A percentile compares a stretch with the other conserved stretches of the same genome.
Evolutionary conservation across 1,284 basidiomycete species (phyloP).

Genomic region (Xerocomus minutiporus): DNA sequence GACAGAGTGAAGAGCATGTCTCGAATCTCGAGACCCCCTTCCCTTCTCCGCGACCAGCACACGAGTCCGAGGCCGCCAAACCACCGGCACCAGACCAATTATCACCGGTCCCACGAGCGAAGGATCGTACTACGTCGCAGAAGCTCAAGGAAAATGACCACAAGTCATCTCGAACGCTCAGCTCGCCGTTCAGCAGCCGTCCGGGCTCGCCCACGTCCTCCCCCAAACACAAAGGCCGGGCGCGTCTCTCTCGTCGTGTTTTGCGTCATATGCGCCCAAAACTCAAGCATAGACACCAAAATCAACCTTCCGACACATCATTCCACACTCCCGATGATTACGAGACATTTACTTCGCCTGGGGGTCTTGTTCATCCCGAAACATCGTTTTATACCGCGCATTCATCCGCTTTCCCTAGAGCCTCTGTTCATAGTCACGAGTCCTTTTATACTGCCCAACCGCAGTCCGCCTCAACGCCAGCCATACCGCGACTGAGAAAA

Average conservation of each 20-base stretch:
- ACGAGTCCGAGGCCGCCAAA: constrained; percentile 2
- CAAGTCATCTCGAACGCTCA: constrained; percentile 8
- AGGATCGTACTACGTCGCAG: constrained; percentile 42
- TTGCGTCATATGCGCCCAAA: constrained; percentile 29
- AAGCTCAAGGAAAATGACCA: constrained; percentile 45
- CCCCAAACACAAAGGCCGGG: constrained; percentile 27
- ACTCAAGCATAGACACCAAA: constrained; percentile 11
- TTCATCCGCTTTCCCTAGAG: constrained; percentile 3
- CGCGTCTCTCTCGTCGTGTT: constrained; percentile 6
- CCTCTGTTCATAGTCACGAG: constrained; percentile 2
- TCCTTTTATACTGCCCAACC: constrained; percentile 21
- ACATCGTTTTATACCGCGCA: constrained; percentile 16
- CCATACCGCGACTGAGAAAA: constrained; percentile 3
- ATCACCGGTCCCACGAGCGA: constrained; percentile 42
- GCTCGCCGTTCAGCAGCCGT: constrained; percentile 39
- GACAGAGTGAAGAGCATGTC: constrained; percentile 6
- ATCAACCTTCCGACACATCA: constrained; percentile 6
- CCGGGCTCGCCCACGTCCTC: constrained; percentile 42
- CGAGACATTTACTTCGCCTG: constrained; percentile 1
- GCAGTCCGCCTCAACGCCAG: constrained; percentile 26
- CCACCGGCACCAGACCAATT: constrained; percentile 28
- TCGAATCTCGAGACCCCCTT: constrained; percentile 21
- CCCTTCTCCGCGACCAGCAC: constrained; percentile 1
- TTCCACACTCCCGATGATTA: neutral
- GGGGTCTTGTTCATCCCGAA: constrained; percentile 3